A percentile compares a stretch with the other conserved stretches of the same genome.
Evolutionary conservation across 192 early-diverging fungal genomes (phyloP).

Genomic region (Thamnidium elegans): DNA sequence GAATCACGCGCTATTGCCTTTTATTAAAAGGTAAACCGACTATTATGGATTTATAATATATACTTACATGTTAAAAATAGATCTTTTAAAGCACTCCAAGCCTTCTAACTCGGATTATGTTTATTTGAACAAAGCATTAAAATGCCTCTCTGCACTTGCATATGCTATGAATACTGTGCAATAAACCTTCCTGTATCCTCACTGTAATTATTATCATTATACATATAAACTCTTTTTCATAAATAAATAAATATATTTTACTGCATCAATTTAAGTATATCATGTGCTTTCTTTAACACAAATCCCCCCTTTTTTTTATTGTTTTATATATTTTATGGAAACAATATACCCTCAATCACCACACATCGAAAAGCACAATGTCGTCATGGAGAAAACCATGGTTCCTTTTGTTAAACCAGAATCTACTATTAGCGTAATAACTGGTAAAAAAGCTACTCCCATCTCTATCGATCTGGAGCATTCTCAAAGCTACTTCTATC

Average conservation of each 20-base stretch:
- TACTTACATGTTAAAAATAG: conserved; percentile 8
- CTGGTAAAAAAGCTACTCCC: neutral
- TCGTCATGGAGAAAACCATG: too few species aligned
- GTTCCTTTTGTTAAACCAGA: too few species aligned
- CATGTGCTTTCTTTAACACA: too few species aligned
- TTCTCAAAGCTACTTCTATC: neutral
- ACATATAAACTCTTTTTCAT: neutral
- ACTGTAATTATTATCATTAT: neutral
- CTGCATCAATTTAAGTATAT: neutral
- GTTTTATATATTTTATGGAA: neutral
- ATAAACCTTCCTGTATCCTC: conserved; percentile 1
- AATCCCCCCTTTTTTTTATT: neutral
- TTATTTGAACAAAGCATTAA: conserved; percentile 25
- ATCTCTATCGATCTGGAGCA: conserved; percentile 9
- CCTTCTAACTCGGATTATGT: conserved; percentile 22
- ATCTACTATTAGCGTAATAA: too few species aligned
- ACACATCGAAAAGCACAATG: neutral
- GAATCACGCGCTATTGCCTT: conserved; percentile 70
- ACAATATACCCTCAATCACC: neutral
- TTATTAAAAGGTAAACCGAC: conserved; percentile 48
- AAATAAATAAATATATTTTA: conserved; percentile 5
- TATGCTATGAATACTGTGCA: conserved; percentile 34
- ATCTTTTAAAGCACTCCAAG: conserved; percentile 34
- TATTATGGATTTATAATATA: too few species aligned
- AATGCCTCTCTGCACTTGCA: conserved; percentile 23